These are phyloP conservation scores for Paramarasmius palmivorus DNA, from an alignment of 1,284 basidiomycete genomes.

Conservation along the genomic window DNA sequence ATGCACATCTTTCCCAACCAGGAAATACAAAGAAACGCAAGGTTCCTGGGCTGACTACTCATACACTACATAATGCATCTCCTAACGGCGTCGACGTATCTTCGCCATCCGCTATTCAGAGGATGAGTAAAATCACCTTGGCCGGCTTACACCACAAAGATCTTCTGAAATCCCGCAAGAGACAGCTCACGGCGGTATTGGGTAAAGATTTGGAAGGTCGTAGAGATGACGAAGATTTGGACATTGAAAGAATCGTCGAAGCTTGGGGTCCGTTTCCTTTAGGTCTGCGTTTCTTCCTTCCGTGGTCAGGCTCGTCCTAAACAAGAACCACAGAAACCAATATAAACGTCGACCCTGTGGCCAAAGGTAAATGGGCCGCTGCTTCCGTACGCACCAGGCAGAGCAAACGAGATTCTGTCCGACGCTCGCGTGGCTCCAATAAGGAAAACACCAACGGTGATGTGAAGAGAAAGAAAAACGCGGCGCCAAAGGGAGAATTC, in stretches of 20 bases:
- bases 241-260: too few relatives aligned
- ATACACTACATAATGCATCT: slow-evolving; percentile 28
- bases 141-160: slow-evolving; percentile 77
- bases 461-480: not conserved
- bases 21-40: slow-evolving; percentile 87
- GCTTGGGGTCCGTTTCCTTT: too few relatives aligned
- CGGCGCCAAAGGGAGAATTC: slow-evolving; percentile 2
- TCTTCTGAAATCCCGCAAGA: slow-evolving; percentile 62
- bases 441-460: too few relatives aligned
- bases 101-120: slow-evolving; percentile 17
- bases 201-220: slow-evolving; percentile 29
- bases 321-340: too few relatives aligned
- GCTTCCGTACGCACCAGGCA: too few relatives aligned
- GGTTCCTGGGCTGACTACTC: slow-evolving; percentile 53
- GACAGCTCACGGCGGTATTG: slow-evolving; percentile 67
- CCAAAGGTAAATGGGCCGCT: too few relatives aligned
- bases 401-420: too few relatives aligned
- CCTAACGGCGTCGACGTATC: not conserved
- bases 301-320: too few relatives aligned
- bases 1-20: slow-evolving; percentile 67
- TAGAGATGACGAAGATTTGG: too few relatives aligned
- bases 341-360: too few relatives aligned
- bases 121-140: slow-evolving; percentile 57
- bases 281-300: not conserved
- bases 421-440: not conserved